Percentiles rank a stretch among this genome's conserved stretches.
Evolutionary conservation across 805 yeast genomes (phyloP).

Genomic region (Saccharomycopsis fibuligera): DNA sequence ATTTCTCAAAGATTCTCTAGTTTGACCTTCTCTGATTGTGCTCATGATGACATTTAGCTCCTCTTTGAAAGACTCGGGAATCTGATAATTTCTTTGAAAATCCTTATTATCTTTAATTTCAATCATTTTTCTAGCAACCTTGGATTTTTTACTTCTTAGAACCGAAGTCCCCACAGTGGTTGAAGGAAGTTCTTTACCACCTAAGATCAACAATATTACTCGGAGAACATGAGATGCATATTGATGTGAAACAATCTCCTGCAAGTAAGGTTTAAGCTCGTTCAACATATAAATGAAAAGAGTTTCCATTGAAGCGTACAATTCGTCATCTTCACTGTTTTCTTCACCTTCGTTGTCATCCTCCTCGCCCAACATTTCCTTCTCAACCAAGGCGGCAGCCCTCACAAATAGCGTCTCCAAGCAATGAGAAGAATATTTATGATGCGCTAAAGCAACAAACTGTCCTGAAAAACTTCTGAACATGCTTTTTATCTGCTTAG

Average conservation of each 20-base stretch:
- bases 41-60: conserved; percentile 44
- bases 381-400: conserved; percentile 66
- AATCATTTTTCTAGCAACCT: conserved; percentile 88
- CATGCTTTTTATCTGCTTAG: conserved; percentile 56
- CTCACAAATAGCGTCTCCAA: conserved; percentile 78
- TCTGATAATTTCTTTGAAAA: conserved; percentile 53
- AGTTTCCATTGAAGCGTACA: conserved; percentile 54
- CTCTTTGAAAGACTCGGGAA: conserved; percentile 61
- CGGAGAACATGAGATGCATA: conserved; percentile 88
- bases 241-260: conserved; percentile 59
- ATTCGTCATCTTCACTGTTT: conserved; percentile 32
- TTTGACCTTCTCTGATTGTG: conserved; percentile 30
- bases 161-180: conserved; percentile 62
- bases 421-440: conserved; percentile 91
- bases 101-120: conserved; percentile 76
- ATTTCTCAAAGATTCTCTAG: conserved; percentile 50
- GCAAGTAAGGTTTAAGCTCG: conserved; percentile 57
- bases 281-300: conserved; percentile 57
- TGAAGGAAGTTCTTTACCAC: conserved; percentile 77
- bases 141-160: conserved; percentile 76
- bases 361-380: conserved; percentile 50
- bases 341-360: conserved; percentile 31
- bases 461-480: conserved; percentile 68
- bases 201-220: conserved; percentile 57
- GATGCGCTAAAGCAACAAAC: conserved; percentile 69